phyloP scores from a whole-genome alignment of 805 yeast species.

The Blastobotrys peoriensis region DNA sequence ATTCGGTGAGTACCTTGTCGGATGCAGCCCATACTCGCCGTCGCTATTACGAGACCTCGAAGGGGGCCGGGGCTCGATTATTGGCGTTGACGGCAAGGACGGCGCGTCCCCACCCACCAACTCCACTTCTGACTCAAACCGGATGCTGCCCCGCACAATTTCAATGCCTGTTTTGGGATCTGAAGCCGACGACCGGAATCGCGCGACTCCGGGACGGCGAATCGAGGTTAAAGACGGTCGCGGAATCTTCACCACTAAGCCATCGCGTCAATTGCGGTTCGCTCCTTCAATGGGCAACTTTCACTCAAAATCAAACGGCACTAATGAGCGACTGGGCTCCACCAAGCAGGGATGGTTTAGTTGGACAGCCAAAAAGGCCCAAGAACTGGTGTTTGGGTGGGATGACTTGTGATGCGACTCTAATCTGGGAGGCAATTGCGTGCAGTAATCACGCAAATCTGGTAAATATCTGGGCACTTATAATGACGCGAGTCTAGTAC shows the following conservation, averaged over 20 bases:
- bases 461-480: not conserved
- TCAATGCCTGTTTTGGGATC: conserved; percentile 18
- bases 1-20: conserved; percentile 51
- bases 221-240: conserved; percentile 20
- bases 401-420: conserved; percentile 38
- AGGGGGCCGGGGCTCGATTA: not conserved
- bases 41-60: conserved; percentile 31
- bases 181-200: conserved; percentile 1
- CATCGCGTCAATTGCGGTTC: conserved; percentile 6
- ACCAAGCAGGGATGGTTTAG: conserved; percentile 27
- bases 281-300: conserved; percentile 13
- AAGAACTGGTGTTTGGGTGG: conserved; percentile 52
- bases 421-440: no score
- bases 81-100: conserved; percentile 4
- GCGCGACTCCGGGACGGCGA: conserved; percentile 4
- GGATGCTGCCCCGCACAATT: conserved; percentile 12
- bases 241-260: conserved; percentile 24
- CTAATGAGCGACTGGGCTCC: conserved; percentile 3
- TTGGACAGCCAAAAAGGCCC: conserved; percentile 31
- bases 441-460: no score
- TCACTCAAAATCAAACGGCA: conserved; percentile 6
- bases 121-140: not conserved
- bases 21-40: conserved; percentile 61
- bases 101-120: not conserved
- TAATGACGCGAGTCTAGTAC: not conserved